Conservation (phyloP, 164 flowering plant species). For the Nelumbo lutea region DNA sequence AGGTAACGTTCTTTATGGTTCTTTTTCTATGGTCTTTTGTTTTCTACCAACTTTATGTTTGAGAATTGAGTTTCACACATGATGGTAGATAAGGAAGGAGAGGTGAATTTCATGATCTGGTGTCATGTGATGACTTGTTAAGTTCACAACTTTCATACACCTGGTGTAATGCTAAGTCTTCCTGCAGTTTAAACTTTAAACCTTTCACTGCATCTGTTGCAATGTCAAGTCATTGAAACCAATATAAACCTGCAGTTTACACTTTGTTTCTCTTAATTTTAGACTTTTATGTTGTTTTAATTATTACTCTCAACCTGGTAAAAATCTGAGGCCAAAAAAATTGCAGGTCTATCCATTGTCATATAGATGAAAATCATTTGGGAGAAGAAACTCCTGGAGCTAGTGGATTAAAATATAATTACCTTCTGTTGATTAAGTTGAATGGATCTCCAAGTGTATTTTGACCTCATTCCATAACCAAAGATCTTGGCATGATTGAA, state of each 20-base stretch:
- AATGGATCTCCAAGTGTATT: not conserved
- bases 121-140: too few relatives aligned
- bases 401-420: not conserved
- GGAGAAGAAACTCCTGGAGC: not conserved
- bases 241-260: not conserved
- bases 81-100: too few relatives aligned
- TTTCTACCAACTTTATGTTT: too few relatives aligned
- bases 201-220: not conserved
- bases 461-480: not conserved
- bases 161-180: too few relatives aligned
- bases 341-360: not conserved
- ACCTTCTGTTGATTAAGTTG: not conserved
- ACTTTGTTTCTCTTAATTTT: too few relatives aligned
- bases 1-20: conserved; percentile 40
- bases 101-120: too few relatives aligned
- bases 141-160: too few relatives aligned
- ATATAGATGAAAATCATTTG: not conserved
- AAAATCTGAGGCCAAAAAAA: not conserved
- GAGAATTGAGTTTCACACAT: too few relatives aligned
- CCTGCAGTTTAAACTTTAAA: too few relatives aligned
- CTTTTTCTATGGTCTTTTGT: too few relatives aligned
- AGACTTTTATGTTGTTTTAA: not conserved
- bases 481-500: not conserved
- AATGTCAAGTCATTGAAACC: not conserved
- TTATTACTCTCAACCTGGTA: not conserved